Evolutionary conservation across 306 rosid species (phyloP).

Genomic region (Biancaea sappan): DNA sequence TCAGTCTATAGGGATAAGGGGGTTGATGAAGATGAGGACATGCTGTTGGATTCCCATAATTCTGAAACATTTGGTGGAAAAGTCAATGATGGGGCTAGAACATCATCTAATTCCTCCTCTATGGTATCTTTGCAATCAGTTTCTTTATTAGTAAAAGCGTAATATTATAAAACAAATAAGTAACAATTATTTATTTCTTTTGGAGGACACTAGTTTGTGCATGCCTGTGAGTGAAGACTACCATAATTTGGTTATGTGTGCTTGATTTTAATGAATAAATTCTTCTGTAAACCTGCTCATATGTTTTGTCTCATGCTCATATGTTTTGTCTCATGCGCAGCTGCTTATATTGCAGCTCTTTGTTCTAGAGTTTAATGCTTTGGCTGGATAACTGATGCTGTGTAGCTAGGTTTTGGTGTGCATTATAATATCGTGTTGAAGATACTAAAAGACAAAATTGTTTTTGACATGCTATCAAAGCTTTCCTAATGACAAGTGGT

Average conservation of each 20-base stretch:
- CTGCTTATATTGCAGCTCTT: slow-evolving; percentile 1
- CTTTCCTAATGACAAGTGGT: background rate
- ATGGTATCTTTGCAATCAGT: slow-evolving; percentile 51
- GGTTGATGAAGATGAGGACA: slow-evolving; percentile 72
- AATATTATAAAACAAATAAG: slow-evolving; percentile 18
- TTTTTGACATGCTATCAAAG: background rate
- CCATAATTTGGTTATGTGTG: background rate
- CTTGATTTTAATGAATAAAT: background rate
- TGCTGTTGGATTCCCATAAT: slow-evolving; percentile 60
- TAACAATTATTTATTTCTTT: background rate
- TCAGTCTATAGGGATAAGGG: slow-evolving; percentile 74
- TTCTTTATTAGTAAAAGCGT: slow-evolving; percentile 5
- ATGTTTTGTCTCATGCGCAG: slow-evolving; percentile 18
- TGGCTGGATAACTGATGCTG: background rate
- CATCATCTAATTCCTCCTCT: slow-evolving; percentile 50
- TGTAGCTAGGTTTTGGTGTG: background rate
- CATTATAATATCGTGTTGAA: background rate
- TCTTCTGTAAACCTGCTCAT: background rate
- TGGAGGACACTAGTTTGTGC: background rate
- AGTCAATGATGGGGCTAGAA: slow-evolving; percentile 54
- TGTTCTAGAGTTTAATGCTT: background rate
- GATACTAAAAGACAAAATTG: background rate
- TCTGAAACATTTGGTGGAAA: slow-evolving; percentile 75
- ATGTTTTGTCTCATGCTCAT: slow-evolving; percentile 2
- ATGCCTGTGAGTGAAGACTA: slow-evolving; percentile 24